Conservation (phyloP, 2,329 filamentous ascomycete species). For the Penicillium sp. region DNA sequence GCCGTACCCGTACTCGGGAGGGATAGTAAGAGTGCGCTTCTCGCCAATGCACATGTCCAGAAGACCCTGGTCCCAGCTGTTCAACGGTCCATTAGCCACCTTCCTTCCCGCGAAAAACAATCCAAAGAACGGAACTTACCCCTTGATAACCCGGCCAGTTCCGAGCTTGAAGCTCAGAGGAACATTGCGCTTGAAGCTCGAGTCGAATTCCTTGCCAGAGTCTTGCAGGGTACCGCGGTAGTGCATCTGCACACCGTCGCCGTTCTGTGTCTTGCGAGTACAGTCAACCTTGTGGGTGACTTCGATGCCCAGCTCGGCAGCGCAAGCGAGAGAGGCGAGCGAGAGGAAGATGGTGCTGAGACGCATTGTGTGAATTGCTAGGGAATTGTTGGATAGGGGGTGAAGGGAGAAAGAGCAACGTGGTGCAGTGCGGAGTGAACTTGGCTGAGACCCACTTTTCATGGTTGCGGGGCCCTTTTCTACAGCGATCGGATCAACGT, state of each 20-base stretch:
- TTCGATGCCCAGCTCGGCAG: conserved; percentile 67
- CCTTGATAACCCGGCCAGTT: conserved; percentile 80
- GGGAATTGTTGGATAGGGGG: neutral
- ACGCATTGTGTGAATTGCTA: conserved; percentile 40
- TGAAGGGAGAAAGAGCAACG: neutral
- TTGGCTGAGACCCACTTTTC: neutral
- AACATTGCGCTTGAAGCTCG: conserved; percentile 70
- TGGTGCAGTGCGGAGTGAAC: neutral
- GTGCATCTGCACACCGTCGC: conserved; percentile 81
- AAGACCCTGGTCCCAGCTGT: conserved; percentile 84
- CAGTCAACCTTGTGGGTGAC: conserved; percentile 73
- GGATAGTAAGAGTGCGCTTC: conserved; percentile 84
- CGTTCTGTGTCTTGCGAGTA: conserved; percentile 70
- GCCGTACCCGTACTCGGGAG: conserved; percentile 83
- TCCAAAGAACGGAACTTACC: conserved; percentile 53
- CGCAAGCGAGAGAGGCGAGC: conserved; percentile 52
- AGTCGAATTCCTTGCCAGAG: conserved; percentile 78
- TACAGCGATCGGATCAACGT: neutral
- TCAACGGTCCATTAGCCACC: conserved; percentile 6
- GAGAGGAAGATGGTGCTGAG: conserved; percentile 40
- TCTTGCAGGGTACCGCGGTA: conserved; percentile 77
- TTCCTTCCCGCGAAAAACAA: neutral
- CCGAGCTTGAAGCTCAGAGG: conserved; percentile 82
- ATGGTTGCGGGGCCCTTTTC: neutral
- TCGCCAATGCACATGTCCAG: conserved; percentile 95